These are phyloP conservation scores for Pseudonitzschia pungens DNA, from an alignment of 108 stramenopile genomes.

Conservation along the genomic window DNA sequence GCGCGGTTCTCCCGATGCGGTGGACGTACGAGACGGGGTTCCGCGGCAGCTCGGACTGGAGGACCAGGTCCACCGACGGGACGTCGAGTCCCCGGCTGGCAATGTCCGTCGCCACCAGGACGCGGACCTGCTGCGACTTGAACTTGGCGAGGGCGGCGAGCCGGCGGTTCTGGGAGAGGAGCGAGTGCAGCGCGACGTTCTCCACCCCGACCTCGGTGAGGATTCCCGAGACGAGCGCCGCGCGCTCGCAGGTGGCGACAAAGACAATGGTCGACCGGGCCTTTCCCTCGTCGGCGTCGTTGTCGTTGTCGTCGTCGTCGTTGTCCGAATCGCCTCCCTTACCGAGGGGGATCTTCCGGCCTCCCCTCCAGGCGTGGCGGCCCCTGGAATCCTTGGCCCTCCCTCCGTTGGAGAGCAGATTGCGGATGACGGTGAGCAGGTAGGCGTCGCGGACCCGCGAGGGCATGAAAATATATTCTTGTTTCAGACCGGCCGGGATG, in stretches of 20 bases:
- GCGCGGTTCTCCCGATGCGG: conserved; percentile 95
- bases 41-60: conserved; percentile 95
- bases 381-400: conserved; percentile 46
- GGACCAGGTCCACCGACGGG: conserved; percentile 93
- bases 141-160: conserved; percentile 90
- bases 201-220: conserved; percentile 84
- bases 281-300: conserved; percentile 49
- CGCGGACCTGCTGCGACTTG: conserved; percentile 82
- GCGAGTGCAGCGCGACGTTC: conserved; percentile 92
- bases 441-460: conserved; percentile 85
- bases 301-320: conserved; percentile 40
- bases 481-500: conserved; percentile 84
- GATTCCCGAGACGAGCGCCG: conserved; percentile 88
- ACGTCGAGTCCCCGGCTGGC: conserved; percentile 97
- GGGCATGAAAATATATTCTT: conserved; percentile 97
- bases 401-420: conserved; percentile 78
- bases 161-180: conserved; percentile 89
- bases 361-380: conserved; percentile 29
- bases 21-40: conserved; percentile 95
- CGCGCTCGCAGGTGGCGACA: conserved; percentile 93
- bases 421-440: conserved; percentile 69
- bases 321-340: conserved; percentile 25
- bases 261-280: conserved; percentile 93
- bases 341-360: background rate
- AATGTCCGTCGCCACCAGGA: conserved; percentile 98